Percentiles rank a stretch among this genome's conserved stretches.
phyloP scores from a whole-genome alignment of 345 rosid genomes.

The Eucalyptus cladocalyx region DNA sequence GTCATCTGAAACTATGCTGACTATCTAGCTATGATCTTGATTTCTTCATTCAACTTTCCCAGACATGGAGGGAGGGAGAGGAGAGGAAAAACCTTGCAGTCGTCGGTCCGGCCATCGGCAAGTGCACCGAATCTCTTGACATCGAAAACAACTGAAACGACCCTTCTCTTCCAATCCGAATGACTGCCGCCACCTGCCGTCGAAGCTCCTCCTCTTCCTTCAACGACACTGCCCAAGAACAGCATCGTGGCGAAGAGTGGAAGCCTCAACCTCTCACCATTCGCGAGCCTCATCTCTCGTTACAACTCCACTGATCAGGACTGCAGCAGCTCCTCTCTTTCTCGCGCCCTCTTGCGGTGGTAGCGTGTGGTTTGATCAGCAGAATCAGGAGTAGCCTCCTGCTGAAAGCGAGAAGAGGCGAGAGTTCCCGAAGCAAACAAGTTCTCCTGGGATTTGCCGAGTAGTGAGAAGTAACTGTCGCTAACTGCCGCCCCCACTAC shows the following conservation, averaged over 20 bases:
- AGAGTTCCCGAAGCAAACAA: not conserved
- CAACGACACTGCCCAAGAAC: not conserved
- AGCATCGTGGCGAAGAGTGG: not conserved
- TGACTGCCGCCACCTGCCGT: not conserved
- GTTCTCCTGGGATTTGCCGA: not conserved
- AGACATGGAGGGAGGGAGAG: not conserved
- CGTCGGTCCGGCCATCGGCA: constrained; percentile 16
- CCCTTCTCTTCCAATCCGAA: not conserved
- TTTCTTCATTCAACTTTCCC: not conserved
- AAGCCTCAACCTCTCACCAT: not conserved
- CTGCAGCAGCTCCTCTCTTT: not conserved
- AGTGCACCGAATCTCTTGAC: constrained; percentile 11
- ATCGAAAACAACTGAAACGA: not conserved
- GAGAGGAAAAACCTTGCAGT: constrained; percentile 3
- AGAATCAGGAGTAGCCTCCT: not conserved
- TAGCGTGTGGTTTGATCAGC: not conserved
- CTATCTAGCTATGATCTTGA: not conserved
- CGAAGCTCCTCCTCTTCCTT: not conserved
- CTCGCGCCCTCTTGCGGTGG: not conserved
- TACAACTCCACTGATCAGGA: not conserved
- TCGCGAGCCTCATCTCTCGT: not conserved
- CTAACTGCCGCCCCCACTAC: constrained; percentile 1
- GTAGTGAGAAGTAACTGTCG: not conserved
- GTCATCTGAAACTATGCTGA: not conserved
- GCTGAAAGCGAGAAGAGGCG: not conserved